Conservation (phyloP, 2,329 filamentous ascomycete species). For the Pezicula rhizophila region DNA sequence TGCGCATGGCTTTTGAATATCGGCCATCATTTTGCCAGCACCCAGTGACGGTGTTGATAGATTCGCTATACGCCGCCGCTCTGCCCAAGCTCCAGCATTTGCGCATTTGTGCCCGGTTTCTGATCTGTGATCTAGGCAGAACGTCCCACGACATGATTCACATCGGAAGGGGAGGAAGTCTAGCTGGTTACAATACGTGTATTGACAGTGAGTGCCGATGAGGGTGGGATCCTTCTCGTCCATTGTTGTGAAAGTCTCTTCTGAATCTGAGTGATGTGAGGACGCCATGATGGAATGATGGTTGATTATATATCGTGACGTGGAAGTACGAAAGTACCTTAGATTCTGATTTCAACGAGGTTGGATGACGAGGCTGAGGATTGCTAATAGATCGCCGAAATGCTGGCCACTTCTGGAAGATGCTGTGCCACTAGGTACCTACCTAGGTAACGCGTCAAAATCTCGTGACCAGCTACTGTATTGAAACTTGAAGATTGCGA, state of each 20-base stretch:
- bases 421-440: neutral
- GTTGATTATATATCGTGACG: constrained; percentile 4
- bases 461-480: neutral
- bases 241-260: constrained; percentile 65
- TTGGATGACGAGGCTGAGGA: constrained; percentile 18
- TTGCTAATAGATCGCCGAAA: constrained; percentile 7
- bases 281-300: constrained; percentile 43
- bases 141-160: constrained; percentile 78
- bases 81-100: constrained; percentile 56
- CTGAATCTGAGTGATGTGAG: constrained; percentile 32
- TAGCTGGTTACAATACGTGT: constrained; percentile 85
- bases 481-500: neutral
- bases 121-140: constrained; percentile 88
- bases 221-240: constrained; percentile 72
- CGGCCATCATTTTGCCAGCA: constrained; percentile 45
- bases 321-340: too few species aligned
- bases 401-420: constrained; percentile 18
- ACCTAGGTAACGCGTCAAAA: too few species aligned
- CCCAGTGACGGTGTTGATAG: constrained; percentile 48
- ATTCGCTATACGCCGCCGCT: constrained; percentile 47
- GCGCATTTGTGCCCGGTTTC: constrained; percentile 72
- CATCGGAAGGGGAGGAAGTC: constrained; percentile 95
- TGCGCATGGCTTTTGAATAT: constrained; percentile 63
- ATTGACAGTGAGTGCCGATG: constrained; percentile 87
- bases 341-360: too few species aligned